Evolutionary conservation across 2,329 filamentous ascomycete species (phyloP).

Genomic region (Cordyceps farinosa): DNA sequence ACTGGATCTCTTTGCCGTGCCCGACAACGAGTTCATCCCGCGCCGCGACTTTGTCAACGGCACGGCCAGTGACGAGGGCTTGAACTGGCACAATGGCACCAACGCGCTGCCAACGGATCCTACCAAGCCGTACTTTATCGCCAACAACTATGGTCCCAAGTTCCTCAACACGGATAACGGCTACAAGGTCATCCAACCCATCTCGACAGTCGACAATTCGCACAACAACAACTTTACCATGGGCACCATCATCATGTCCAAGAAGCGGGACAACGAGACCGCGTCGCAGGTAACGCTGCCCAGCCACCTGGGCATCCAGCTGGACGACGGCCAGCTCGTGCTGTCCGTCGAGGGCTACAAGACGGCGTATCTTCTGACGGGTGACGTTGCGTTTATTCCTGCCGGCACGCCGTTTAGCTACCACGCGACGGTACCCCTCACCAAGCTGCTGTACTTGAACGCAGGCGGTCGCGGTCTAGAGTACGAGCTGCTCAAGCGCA

Average conservation of each 20-base stretch:
- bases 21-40: conserved; percentile 19
- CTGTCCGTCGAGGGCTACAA: conserved; percentile 25
- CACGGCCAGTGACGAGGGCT: conserved; percentile 18
- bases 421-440: conserved; percentile 24
- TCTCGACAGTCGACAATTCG: conserved; percentile 19
- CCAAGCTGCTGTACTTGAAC: conserved; percentile 28
- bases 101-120: conserved; percentile 19
- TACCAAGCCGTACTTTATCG: conserved; percentile 22
- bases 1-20: conserved; percentile 21
- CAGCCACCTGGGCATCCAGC: conserved; percentile 25
- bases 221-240: conserved; percentile 23
- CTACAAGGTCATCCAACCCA: conserved; percentile 25
- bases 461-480: conserved; percentile 25
- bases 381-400: conserved; percentile 29
- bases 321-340: conserved; percentile 27
- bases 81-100: conserved; percentile 24
- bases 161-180: conserved; percentile 23
- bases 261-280: conserved; percentile 19
- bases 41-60: conserved; percentile 24
- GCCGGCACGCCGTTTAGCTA: conserved; percentile 23
- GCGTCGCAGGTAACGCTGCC: conserved; percentile 16
- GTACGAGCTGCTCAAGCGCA: conserved; percentile 23
- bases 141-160: conserved; percentile 25
- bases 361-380: conserved; percentile 23
- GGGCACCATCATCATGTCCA: conserved; percentile 23